Conservation (phyloP, 352 stramenopile genomes). For the Globisporangium takayamanum region DNA sequence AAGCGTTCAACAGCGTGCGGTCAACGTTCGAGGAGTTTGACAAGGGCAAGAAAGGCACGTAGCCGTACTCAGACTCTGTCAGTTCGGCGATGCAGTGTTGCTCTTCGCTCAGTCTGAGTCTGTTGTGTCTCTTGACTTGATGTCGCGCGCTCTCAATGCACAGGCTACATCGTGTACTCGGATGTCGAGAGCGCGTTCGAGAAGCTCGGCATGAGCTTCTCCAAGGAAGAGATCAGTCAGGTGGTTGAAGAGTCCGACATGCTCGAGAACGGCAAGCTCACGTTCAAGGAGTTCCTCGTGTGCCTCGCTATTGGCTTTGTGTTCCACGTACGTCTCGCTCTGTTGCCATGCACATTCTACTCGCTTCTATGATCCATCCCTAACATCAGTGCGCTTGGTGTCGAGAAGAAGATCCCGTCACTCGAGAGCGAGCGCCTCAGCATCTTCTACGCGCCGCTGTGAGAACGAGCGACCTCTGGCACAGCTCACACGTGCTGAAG, state of each 20-base stretch:
- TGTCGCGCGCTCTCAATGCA: background rate
- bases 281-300: conserved; percentile 86
- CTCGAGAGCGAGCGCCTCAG: conserved; percentile 59
- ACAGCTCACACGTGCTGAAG: too few relatives aligned
- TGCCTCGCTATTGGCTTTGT: conserved; percentile 85
- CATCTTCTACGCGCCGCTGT: conserved; percentile 83
- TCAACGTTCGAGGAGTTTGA: conserved; percentile 64
- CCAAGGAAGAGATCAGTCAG: conserved; percentile 59
- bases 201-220: conserved; percentile 70
- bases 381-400: background rate
- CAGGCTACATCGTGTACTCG: conserved; percentile 63
- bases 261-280: conserved; percentile 68
- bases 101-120: background rate
- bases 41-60: conserved; percentile 40
- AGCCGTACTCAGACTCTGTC: too few relatives aligned
- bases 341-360: background rate
- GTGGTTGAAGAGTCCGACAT: conserved; percentile 84
- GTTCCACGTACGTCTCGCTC: conserved; percentile 46
- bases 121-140: background rate
- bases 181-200: conserved; percentile 70
- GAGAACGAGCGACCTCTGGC: background rate
- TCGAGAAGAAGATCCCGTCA: conserved; percentile 63
- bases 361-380: background rate
- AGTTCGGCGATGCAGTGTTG: too few relatives aligned
- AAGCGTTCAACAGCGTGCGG: conserved; percentile 76